Percentiles rank a stretch among this genome's conserved stretches.
These are phyloP conservation scores for Globisporangium alternatum DNA, from an alignment of 352 stramenopile species.

Conservation along the genomic window DNA sequence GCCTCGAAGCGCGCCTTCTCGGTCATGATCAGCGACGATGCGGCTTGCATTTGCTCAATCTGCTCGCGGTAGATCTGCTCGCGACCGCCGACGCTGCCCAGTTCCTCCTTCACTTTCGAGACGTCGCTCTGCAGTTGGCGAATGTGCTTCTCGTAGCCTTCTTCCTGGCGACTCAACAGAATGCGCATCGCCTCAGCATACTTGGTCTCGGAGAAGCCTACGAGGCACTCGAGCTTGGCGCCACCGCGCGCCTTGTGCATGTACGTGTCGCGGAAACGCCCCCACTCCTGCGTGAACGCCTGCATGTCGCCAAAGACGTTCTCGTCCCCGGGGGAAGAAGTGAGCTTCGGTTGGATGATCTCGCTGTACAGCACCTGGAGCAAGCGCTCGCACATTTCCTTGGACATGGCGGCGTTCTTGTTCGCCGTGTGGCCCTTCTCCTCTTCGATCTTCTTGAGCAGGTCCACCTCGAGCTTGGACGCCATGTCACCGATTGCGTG, in stretches of 20 bases:
- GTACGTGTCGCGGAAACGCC: constrained; percentile 73
- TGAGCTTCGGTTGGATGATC: constrained; percentile 76
- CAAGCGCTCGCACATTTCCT: constrained; percentile 78
- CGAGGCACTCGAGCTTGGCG: constrained; percentile 70
- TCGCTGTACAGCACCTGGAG: constrained; percentile 79
- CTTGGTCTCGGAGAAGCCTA: constrained; percentile 77
- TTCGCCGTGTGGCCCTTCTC: constrained; percentile 43
- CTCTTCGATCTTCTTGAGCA: constrained; percentile 68
- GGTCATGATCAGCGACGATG: constrained; percentile 71
- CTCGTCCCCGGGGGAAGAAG: constrained; percentile 41
- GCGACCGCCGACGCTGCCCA: constrained; percentile 72
- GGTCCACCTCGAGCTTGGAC: constrained; percentile 56
- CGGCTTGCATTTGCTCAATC: constrained; percentile 80
- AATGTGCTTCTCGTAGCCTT: constrained; percentile 86
- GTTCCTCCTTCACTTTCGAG: constrained; percentile 76
- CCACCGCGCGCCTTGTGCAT: constrained; percentile 61
- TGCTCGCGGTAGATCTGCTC: constrained; percentile 87
- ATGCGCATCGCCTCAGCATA: constrained; percentile 83
- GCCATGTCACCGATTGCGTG: constrained; percentile 69
- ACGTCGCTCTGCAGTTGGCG: constrained; percentile 69
- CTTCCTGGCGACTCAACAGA: constrained; percentile 75
- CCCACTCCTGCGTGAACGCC: constrained; percentile 69
- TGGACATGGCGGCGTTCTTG: constrained; percentile 57
- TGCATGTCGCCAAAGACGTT: constrained; percentile 77
- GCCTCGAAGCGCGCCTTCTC: constrained; percentile 63